These are phyloP conservation scores for Neofusicoccum kwambonambiense DNA, from an alignment of 2,329 filamentous ascomycete species.

Conservation along the genomic window DNA sequence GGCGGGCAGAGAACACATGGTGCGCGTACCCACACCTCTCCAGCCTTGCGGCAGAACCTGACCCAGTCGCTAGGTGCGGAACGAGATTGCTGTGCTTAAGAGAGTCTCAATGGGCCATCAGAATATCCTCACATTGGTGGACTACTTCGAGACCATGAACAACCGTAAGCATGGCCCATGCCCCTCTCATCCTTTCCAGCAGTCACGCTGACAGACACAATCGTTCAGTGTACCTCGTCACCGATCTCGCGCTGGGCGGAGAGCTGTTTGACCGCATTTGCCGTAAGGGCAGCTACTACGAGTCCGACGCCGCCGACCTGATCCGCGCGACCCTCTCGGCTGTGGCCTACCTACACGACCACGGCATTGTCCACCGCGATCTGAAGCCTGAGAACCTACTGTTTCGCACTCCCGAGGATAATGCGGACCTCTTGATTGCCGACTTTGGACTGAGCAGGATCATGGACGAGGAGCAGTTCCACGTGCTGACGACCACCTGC, in stretches of 20 bases:
- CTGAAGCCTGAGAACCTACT: slow-evolving; percentile 96
- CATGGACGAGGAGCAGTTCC: slow-evolving; percentile 99
- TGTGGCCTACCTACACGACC: slow-evolving; percentile 97
- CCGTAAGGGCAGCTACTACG: slow-evolving; percentile 97
- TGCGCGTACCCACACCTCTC: slow-evolving; percentile 40
- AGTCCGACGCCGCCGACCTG: slow-evolving; percentile 91
- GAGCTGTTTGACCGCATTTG: slow-evolving; percentile 99
- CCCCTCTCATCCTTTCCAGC: background rate
- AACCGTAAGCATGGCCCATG: slow-evolving; percentile 60
- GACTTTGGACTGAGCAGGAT: slow-evolving; percentile 95
- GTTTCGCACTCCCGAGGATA: slow-evolving; percentile 96
- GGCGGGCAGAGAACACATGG: slow-evolving; percentile 98
- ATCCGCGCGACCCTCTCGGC: slow-evolving; percentile 93
- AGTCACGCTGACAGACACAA: background rate
- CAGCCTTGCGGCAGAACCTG: background rate
- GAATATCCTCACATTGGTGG: slow-evolving; percentile 95
- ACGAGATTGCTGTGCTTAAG: slow-evolving; percentile 97
- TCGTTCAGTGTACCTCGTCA: slow-evolving; percentile 82
- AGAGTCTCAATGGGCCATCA: slow-evolving; percentile 98
- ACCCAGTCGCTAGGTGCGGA: slow-evolving; percentile 66
- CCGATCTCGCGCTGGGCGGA: slow-evolving; percentile 90
- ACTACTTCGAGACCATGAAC: slow-evolving; percentile 99
- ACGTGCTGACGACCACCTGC: slow-evolving; percentile 95
- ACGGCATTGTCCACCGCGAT: slow-evolving; percentile 97
- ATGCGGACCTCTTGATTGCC: slow-evolving; percentile 92